Evolutionary conservation across 257 asterid species (phyloP).

Genomic region (Solanum corneliomulleri): DNA sequence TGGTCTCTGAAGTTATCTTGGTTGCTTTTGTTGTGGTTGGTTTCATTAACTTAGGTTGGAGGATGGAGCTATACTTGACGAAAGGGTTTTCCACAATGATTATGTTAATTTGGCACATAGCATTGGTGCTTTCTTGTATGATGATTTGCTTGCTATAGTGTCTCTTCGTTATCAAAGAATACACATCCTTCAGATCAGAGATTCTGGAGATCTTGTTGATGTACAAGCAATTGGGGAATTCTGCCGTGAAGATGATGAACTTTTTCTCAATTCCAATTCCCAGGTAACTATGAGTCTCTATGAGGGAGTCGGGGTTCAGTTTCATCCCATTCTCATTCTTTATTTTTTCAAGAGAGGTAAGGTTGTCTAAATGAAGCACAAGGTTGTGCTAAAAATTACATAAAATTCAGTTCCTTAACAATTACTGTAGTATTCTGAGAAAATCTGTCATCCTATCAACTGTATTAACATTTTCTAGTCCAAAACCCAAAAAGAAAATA

Average conservation of each 20-base stretch:
- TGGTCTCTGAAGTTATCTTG: neutral
- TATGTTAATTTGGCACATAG: conserved; percentile 80
- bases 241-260: conserved; percentile 95
- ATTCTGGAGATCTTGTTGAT: conserved; percentile 84
- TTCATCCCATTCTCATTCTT: neutral
- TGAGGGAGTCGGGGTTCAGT: neutral
- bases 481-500: neutral
- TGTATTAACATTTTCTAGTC: neutral
- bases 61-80: conserved; percentile 81
- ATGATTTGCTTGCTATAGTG: conserved; percentile 86
- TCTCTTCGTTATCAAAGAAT: conserved; percentile 91
- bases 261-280: conserved; percentile 65
- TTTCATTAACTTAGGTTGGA: conserved; percentile 47
- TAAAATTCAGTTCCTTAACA: neutral
- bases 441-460: neutral
- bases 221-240: conserved; percentile 79
- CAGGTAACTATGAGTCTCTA: conserved; percentile 62
- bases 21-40: conserved; percentile 11
- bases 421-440: neutral
- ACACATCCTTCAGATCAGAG: conserved; percentile 92
- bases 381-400: neutral
- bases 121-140: conserved; percentile 88
- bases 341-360: neutral
- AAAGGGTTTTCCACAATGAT: conserved; percentile 79
- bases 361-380: neutral